Evolutionary conservation across 345 rosid genomes (phyloP), one percentile per base, ranked within the genome.

Genomic region (Gynandropsis gynandra): DNA sequence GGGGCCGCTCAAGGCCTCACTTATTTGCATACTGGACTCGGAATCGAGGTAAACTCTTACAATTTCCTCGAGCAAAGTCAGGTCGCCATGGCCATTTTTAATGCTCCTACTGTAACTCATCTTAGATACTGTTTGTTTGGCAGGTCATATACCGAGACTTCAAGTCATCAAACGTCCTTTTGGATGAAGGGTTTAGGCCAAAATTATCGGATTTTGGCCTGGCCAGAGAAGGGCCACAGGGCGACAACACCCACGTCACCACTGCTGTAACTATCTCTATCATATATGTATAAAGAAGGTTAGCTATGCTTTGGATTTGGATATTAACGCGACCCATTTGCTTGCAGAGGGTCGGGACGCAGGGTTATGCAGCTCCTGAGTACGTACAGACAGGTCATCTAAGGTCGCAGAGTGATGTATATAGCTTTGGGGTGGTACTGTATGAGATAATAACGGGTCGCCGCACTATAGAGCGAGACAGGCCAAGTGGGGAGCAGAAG

Each of bases 181-280:
- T 92, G 72, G 85, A 87, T 7, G 71, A 70, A 42, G 66, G 68
- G 18, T 81, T 82, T 9, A 70, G 62, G 46, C 70, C 93, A 4
- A 87, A 92, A 65, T 73, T 92, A 54, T 92, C 98, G 1, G 98
- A 92, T 62, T 92, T 92, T 34, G 98, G 98, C 38, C 83, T 92
- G 59, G 96, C 98, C 16, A 78, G 96, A 71, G 98, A 85, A 75
- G 98, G 98, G 47, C 98, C 98, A 0, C 59, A 64, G 5, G 98
- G 79, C 13, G 79, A 85, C 42, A 71, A 27, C 11, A 74, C 87
- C 69, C 96, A 92, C 46, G 98, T 92, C 54, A 77, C 98, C 35
- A 92, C 96, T 0, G 76, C 73, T 29, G 98, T 92, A 68, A 75
- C 80, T 29, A 37, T 54, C 38, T 24, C 5, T 24, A 24, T 24